phyloP scores from a whole-genome alignment of 1,284 basidiomycete genomes.

The Agroathelia rolfsii region DNA sequence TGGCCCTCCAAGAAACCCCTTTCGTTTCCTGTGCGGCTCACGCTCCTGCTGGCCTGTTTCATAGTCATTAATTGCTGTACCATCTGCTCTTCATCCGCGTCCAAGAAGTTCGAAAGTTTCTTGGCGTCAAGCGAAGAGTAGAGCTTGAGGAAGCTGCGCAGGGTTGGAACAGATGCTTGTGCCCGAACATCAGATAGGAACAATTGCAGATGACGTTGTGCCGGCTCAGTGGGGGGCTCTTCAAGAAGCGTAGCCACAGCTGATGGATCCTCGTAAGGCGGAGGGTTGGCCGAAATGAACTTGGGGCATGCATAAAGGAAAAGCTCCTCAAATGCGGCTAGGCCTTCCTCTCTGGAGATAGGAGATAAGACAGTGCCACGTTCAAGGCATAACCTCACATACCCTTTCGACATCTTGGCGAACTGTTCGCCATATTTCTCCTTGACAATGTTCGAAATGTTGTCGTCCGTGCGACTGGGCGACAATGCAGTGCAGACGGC shows the following conservation, averaged over 20 bases:
- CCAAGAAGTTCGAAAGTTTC: slow-evolving; percentile 88
- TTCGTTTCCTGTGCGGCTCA: slow-evolving; percentile 41
- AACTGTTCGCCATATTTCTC: slow-evolving; percentile 92
- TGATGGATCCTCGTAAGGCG: slow-evolving; percentile 80
- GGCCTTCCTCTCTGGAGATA: slow-evolving; percentile 50
- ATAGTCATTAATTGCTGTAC: slow-evolving; percentile 96
- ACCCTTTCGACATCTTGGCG: slow-evolving; percentile 77
- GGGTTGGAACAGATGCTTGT: slow-evolving; percentile 71
- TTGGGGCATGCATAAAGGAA: slow-evolving; percentile 94
- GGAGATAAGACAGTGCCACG: not conserved
- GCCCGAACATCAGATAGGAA: slow-evolving; percentile 77
- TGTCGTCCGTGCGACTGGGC: slow-evolving; percentile 86
- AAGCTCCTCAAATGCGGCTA: slow-evolving; percentile 86
- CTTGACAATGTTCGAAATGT: slow-evolving; percentile 86
- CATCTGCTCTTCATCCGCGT: slow-evolving; percentile 87
- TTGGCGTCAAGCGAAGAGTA: slow-evolving; percentile 90
- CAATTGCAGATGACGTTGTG: slow-evolving; percentile 74
- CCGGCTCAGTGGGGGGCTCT: slow-evolving; percentile 56
- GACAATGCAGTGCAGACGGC: slow-evolving; percentile 90
- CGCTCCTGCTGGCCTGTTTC: slow-evolving; percentile 77
- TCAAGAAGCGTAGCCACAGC: slow-evolving; percentile 49
- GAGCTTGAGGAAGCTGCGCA: slow-evolving; percentile 88
- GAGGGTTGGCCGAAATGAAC: slow-evolving; percentile 91
- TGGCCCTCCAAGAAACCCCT: slow-evolving; percentile 77
- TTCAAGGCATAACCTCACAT: slow-evolving; percentile 16